Conservation (phyloP, 2,329 filamentous ascomycete genomes). For the Claviceps monticola region DNA sequence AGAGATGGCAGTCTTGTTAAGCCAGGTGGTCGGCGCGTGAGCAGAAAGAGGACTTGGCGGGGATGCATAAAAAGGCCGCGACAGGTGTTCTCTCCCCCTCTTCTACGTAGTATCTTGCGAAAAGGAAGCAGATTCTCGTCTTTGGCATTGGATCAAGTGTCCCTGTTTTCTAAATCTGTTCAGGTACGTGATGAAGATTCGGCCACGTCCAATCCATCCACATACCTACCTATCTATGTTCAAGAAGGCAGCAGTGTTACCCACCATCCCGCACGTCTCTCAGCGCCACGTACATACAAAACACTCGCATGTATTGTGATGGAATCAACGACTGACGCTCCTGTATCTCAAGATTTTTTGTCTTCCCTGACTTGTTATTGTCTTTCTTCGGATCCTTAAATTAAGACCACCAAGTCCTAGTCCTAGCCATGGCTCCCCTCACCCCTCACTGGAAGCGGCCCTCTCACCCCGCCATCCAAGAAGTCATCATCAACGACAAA, state of each 20-base stretch:
- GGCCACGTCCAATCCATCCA: not conserved
- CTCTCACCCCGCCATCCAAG: conserved; percentile 43
- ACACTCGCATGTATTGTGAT: not conserved
- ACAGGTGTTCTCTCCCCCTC: not conserved
- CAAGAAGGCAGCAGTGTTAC: not conserved
- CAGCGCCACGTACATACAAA: not conserved
- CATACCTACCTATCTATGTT: not conserved
- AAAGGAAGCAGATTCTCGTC: not conserved
- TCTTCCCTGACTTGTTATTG: no score
- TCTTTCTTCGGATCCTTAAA: not conserved
- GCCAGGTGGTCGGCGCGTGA: not conserved
- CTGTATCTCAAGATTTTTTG: not conserved
- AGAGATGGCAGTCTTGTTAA: not conserved
- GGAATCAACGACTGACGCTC: not conserved
- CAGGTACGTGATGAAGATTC: not conserved
- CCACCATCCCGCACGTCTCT: not conserved
- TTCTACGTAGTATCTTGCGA: not conserved
- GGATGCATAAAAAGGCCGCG: conserved; percentile 2
- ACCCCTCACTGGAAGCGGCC: conserved; percentile 46
- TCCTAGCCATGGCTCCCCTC: conserved; percentile 36
- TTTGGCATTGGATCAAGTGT: not conserved
- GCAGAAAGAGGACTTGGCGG: not conserved
- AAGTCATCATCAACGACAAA: conserved; percentile 38
- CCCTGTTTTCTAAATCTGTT: not conserved
- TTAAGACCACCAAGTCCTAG: not conserved